A percentile compares a stretch with the other conserved stretches of the same genome.
Conservation (phyloP, 768 basidiomycete genomes). For the Phaeotremella skinneri region DNA sequence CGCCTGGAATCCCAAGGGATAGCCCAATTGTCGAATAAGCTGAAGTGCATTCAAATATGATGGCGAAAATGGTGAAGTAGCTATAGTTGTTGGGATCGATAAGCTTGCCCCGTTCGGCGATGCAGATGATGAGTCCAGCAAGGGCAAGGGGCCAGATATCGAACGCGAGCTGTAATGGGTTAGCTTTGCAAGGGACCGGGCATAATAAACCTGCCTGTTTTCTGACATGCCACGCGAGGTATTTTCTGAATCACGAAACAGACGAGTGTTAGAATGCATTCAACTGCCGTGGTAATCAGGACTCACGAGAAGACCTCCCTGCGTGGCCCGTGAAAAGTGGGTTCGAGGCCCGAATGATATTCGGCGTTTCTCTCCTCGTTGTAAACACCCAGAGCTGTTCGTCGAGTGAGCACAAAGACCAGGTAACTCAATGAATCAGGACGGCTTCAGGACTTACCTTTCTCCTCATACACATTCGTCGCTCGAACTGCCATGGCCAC, state of each 20-base stretch:
- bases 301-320: constrained; percentile 35
- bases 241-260: constrained; percentile 28
- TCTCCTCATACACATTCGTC: constrained; percentile 50
- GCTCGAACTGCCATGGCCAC: constrained; percentile 44
- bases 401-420: background rate
- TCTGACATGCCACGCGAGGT: constrained; percentile 35
- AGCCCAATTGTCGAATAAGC: constrained; percentile 45
- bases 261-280: too few relatives aligned
- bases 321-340: constrained; percentile 26
- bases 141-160: constrained; percentile 47
- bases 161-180: constrained; percentile 36
- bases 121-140: constrained; percentile 39
- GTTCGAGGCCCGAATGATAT: constrained; percentile 20
- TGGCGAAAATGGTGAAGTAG: constrained; percentile 42
- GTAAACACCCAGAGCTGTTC: constrained; percentile 35
- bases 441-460: constrained; percentile 20
- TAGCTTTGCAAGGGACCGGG: constrained; percentile 10
- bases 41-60: constrained; percentile 46
- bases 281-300: background rate
- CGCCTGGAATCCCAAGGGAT: constrained; percentile 40
- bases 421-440: too few relatives aligned
- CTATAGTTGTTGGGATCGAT: constrained; percentile 26
- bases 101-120: constrained; percentile 39
- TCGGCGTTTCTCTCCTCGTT: constrained; percentile 15
- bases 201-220: constrained; percentile 7